Conservation (phyloP, 371 early-diverging fungal genomes). For the Rhizopus delemar region DNA sequence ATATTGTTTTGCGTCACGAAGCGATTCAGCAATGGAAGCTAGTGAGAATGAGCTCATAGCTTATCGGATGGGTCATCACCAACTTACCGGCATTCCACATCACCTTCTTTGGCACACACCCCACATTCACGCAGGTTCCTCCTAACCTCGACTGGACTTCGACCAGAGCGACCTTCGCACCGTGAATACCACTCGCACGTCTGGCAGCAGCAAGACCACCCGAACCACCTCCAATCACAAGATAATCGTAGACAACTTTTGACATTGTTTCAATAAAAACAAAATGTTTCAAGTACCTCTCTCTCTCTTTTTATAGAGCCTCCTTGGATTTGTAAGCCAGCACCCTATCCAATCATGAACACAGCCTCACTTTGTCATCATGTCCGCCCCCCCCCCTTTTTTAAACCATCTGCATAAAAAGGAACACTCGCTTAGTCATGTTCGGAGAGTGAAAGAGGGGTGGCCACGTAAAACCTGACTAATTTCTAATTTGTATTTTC, state of each 20-base stretch:
- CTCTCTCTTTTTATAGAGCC: too few relatives aligned
- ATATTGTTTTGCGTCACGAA: constrained; percentile 85
- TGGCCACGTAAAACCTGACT: too few relatives aligned
- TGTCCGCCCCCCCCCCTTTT: too few relatives aligned
- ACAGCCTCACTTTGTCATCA: too few relatives aligned
- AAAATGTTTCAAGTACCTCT: too few relatives aligned
- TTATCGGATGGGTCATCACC: too few relatives aligned
- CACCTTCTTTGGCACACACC: constrained; percentile 99
- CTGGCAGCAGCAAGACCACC: constrained; percentile 93
- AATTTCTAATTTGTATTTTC: too few relatives aligned
- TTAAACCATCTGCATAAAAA: too few relatives aligned
- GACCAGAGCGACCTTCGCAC: constrained; percentile 89
- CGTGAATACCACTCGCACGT: constrained; percentile 84
- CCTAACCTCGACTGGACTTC: constrained; percentile 86
- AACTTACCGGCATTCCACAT: constrained; percentile 88
- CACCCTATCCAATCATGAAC: too few relatives aligned
- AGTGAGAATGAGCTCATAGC: neutral
- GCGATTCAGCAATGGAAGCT: constrained; percentile 84
- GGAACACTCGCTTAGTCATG: too few relatives aligned
- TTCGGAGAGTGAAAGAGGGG: too few relatives aligned
- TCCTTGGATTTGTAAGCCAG: too few relatives aligned
- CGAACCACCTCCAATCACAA: constrained; percentile 91
- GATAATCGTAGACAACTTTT: constrained; percentile 73
- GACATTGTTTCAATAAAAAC: neutral
- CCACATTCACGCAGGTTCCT: constrained; percentile 96